Conservation (phyloP, 73 alveolate genomes). For the Durusdinium trenchii region DNA sequence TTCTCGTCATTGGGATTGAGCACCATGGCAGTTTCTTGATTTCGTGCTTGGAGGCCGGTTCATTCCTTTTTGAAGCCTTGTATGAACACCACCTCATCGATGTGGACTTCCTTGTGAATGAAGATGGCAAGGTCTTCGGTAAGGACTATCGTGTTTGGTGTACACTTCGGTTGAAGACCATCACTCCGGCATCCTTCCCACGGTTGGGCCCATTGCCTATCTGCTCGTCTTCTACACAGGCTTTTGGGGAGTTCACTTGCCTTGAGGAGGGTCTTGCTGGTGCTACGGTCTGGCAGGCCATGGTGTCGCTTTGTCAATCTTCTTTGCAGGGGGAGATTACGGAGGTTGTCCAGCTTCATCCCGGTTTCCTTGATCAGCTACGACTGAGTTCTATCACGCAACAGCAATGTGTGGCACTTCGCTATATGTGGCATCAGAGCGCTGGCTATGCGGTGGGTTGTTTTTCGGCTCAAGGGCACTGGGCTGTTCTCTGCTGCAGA, state of each 20-base stretch:
- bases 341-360: background rate
- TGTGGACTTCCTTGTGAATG: no score
- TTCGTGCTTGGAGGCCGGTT: no score
- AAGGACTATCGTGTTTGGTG: no score
- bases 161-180: no score
- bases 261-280: background rate
- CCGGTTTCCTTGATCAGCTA: background rate
- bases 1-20: no score
- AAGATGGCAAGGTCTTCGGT: no score
- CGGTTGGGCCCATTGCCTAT: background rate
- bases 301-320: background rate
- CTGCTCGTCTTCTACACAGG: background rate
- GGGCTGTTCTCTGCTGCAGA: background rate
- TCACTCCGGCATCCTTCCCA: no score
- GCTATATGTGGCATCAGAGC: background rate
- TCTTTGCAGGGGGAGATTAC: background rate
- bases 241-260: background rate
- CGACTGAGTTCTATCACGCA: background rate
- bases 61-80: no score
- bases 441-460: background rate
- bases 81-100: no score
- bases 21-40: no score
- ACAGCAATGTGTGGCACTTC: background rate
- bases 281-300: background rate
- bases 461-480: background rate